Base-by-base conservation (phyloP, 1,284 basidiomycete species). In the Sparassis latifolia region DNA sequence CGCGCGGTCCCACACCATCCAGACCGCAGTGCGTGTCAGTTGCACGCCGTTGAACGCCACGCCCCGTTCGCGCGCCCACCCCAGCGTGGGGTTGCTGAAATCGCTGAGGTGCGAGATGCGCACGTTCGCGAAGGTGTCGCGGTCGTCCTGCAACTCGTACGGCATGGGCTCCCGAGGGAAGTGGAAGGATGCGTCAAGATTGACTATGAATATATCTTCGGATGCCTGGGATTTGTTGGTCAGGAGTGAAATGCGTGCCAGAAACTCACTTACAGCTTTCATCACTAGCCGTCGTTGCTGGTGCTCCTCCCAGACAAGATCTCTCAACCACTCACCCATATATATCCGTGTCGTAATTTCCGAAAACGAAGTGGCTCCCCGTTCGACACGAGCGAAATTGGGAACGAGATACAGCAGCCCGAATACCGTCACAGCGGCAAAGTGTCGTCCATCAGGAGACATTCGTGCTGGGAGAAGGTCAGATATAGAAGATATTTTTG, bases 401-500 rank as follows among this genome's bases (percentile, higher is more conserved):
- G 56, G 49, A 2, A 60, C 49, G 12, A 64, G 50, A 33, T 58
- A 58, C 28, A 64, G 44, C 28, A 60, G 47, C 4, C 61, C 59
- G 37, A 55, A 59, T 10, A 48, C 54, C 4, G 61, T 59, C 6
- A 55, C 57, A 1, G 54, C 55, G 20, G 58, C 53, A 32, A 64
- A 12, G 42, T 61, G 59, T 10, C 47, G 52, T 10, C 61, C 62
- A 37, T 62, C 59, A 3, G 60, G 59, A 12, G 59, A 61, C 48
- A 64, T 57, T 2, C 52, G 51, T 3, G 51, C 59, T 57, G 51
- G 5, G n/a, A 47, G 30, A 31, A 4, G 31, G 31, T 3, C 28
- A 3, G 35, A 38, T 38, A 38, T 38, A n/a, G 35, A 7, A 38
- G 35, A 9, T 20, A 20, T 20, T 20, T 20, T 20, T 20, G 20